Evolutionary conservation across 495 filamentous ascomycete genomes (phyloP).

Genomic region (Hypoxylon rickii): DNA sequence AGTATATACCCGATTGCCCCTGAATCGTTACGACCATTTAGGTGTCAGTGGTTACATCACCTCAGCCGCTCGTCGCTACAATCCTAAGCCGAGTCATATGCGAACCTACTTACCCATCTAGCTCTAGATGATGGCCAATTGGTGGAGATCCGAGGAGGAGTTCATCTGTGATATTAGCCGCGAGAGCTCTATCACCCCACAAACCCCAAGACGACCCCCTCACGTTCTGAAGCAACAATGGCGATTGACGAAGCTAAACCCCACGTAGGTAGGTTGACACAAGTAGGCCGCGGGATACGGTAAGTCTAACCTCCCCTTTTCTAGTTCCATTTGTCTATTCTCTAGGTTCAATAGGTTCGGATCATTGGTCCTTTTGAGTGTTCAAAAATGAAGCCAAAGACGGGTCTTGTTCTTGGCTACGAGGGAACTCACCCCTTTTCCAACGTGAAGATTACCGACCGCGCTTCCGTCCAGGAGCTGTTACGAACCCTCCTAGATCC

Average conservation of each 20-base stretch:
- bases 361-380: slow-evolving; percentile 3
- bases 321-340: not conserved
- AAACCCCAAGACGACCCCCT: slow-evolving; percentile 26
- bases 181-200: slow-evolving; percentile 38
- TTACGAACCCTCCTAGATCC: slow-evolving; percentile 65
- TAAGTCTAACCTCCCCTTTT: slow-evolving; percentile 6
- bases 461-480: slow-evolving; percentile 61
- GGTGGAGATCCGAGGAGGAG: slow-evolving; percentile 29
- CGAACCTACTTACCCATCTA: slow-evolving; percentile 13
- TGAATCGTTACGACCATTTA: too few species aligned
- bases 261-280: slow-evolving; percentile 25
- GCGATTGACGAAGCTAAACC: slow-evolving; percentile 19
- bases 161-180: slow-evolving; percentile 40
- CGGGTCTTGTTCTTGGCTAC: slow-evolving; percentile 57
- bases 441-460: slow-evolving; percentile 49
- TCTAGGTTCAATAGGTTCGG: not conserved
- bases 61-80: too few species aligned
- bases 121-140: slow-evolving; percentile 23
- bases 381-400: slow-evolving; percentile 36
- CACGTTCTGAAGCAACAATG: slow-evolving; percentile 11
- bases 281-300: slow-evolving; percentile 5
- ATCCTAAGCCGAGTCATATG: too few species aligned
- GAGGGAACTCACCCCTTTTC: slow-evolving; percentile 55
- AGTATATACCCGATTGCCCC: too few species aligned
- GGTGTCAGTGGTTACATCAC: too few species aligned